Evolutionary conservation across 2,329 filamentous ascomycete species (phyloP), one percentile per base, ranked within the genome.

Genomic region (Apiospora phragmitis): DNA sequence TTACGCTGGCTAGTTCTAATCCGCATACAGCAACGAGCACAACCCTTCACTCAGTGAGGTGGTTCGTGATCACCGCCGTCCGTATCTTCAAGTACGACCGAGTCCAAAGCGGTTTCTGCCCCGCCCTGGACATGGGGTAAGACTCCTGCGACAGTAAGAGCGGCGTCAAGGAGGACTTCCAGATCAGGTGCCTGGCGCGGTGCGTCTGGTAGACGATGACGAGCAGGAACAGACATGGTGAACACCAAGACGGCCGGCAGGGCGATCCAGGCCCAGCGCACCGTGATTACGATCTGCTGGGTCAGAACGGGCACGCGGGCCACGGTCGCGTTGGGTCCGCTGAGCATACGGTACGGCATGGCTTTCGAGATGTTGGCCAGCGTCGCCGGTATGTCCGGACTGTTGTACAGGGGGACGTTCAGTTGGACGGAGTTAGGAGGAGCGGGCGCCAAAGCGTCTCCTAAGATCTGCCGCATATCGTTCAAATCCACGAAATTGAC

Each of bases 111-210:
- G 68, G 68, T 21, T 55, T 59, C 35, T 69, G 49, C n/a, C 21
- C 49, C 12, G 68, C 38, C 9, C 12, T 62, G 3, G n/a, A 18
- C 16, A 69, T n/a, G n/a, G 68, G 68, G n/a, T 55, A 69, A 1
- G 68, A 69, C 24, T 49, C 43, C 2, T 69, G 47, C 21, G 49
- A 65, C 14, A 65, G 12, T 6, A 69, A 14, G 3, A 69, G 42
- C 7, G 68, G 68, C 35, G 68, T 69, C n/a, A 69, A 42, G 11
- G 68, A 69, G 18, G 68, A 69, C 16, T 69, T 69, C 68, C 68
- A 69, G 12, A 69, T 69, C 21, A 69, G 49, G 35, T 69, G 68
- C 24, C 45, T 26, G 18, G 47, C 68, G n/a, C 24, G 47, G 14
- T 65, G 68, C 24, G 68, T 69, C 12, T 59, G n/a, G 21, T 18